These are phyloP conservation scores for Pleurostoma richardsiae DNA, from an alignment of 2,329 filamentous ascomycete species.

Conservation along the genomic window DNA sequence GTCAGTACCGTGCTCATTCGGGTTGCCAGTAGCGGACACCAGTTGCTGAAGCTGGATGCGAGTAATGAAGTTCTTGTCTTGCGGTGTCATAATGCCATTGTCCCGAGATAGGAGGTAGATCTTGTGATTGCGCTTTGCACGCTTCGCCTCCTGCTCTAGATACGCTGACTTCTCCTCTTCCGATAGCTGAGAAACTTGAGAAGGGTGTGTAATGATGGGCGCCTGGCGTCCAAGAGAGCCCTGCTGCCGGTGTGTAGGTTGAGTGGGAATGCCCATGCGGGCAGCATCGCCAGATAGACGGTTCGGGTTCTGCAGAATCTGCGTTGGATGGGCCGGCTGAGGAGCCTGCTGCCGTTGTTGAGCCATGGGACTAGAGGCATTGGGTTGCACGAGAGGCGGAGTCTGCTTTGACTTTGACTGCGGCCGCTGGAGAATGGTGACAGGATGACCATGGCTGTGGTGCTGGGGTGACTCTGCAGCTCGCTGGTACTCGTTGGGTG, in stretches of 20 bases:
- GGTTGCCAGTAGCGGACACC: slow-evolving; percentile 84
- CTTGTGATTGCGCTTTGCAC: slow-evolving; percentile 97
- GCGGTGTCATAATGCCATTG: slow-evolving; percentile 96
- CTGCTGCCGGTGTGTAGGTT: slow-evolving; percentile 31
- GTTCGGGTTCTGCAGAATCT: slow-evolving; percentile 77
- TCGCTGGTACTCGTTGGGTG: slow-evolving; percentile 21
- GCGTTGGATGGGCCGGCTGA: slow-evolving; percentile 52
- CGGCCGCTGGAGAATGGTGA: slow-evolving; percentile 52
- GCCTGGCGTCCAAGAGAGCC: slow-evolving; percentile 55
- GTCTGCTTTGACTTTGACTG: slow-evolving; percentile 36
- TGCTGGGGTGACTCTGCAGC: slow-evolving; percentile 19
- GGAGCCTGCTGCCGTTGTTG: slow-evolving; percentile 15
- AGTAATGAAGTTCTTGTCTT: slow-evolving; percentile 99
- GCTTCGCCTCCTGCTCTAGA: slow-evolving; percentile 85
- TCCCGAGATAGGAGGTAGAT: slow-evolving; percentile 90
- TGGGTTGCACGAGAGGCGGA: slow-evolving; percentile 21
- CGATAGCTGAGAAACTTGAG: slow-evolving; percentile 70
- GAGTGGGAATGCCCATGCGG: slow-evolving; percentile 24
- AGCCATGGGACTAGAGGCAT: slow-evolving; percentile 17
- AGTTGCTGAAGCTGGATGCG: slow-evolving; percentile 96
- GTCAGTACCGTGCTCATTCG: slow-evolving; percentile 74
- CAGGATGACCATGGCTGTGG: slow-evolving; percentile 38
- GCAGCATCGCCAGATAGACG: slow-evolving; percentile 47
- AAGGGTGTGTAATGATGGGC: slow-evolving; percentile 53
- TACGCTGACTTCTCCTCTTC: slow-evolving; percentile 82